Evolutionary conservation across 2,329 filamentous ascomycete species (phyloP).

Genomic region (Apiospora phragmitis): DNA sequence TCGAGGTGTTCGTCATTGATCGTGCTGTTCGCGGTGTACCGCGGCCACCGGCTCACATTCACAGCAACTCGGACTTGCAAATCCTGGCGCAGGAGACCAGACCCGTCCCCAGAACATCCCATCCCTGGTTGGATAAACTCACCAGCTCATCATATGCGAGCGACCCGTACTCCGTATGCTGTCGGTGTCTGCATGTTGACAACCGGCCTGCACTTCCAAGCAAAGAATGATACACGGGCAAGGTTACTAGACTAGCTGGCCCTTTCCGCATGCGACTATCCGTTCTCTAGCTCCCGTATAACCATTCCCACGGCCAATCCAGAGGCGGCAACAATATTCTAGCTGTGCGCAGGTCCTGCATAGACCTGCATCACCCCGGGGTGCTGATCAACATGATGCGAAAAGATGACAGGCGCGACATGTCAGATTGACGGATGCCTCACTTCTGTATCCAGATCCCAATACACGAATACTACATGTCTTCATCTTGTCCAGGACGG

Average conservation of each 20-base stretch:
- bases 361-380: slow-evolving; percentile 4
- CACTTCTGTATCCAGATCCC: not conserved
- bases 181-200: not conserved
- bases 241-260: not conserved
- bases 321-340: not conserved
- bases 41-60: not conserved
- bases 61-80: not conserved
- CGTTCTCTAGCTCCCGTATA: slow-evolving; percentile 12
- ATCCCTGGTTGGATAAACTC: not conserved
- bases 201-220: not conserved
- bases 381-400: not conserved
- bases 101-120: not conserved
- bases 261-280: slow-evolving; percentile 8
- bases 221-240: not conserved
- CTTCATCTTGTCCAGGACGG: not conserved
- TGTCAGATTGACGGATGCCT: slow-evolving; percentile 4
- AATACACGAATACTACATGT: not conserved
- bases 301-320: not conserved
- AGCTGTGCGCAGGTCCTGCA: not conserved
- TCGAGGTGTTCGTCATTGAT: not conserved
- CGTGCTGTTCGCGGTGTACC: not conserved
- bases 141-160: not conserved
- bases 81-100: not conserved
- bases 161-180: not conserved
- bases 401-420: not conserved